Conservation (phyloP, 768 basidiomycete species). For the Hortiboletus flavorubellus region DNA sequence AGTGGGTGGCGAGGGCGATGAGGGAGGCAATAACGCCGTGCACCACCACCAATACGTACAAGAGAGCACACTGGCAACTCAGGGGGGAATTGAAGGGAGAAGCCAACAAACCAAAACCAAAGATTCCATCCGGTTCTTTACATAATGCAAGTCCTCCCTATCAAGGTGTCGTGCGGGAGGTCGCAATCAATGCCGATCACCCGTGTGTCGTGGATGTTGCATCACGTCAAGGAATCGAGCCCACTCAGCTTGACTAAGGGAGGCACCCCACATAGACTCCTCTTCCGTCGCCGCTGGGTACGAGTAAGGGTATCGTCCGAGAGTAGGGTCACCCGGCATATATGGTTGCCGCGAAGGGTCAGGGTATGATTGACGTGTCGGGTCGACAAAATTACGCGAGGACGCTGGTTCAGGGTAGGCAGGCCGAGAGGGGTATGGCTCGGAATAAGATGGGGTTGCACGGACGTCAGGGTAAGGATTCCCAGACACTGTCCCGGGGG, state of each 20-base stretch:
- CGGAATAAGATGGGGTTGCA: conserved; percentile 20
- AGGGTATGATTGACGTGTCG: conserved; percentile 22
- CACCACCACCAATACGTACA: conserved; percentile 27
- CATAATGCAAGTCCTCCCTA: conserved; percentile 21
- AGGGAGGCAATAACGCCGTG: conserved; percentile 10
- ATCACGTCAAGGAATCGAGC: conserved; percentile 61
- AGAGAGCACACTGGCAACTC: conserved; percentile 16
- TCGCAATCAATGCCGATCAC: conserved; percentile 26
- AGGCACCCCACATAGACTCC: conserved; percentile 69
- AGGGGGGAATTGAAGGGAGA: conserved; percentile 7
- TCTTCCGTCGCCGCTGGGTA: conserved; percentile 53
- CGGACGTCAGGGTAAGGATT: conserved; percentile 32
- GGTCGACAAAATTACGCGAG: conserved; percentile 23
- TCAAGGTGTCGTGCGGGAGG: conserved; percentile 7
- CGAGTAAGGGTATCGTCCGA: conserved; percentile 30
- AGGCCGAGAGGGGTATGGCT: conserved; percentile 23
- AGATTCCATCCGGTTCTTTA: conserved; percentile 28
- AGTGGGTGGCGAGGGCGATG: conserved; percentile 5
- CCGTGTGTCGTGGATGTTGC: conserved; percentile 40
- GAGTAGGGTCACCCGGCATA: conserved; percentile 20
- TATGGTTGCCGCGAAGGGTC: conserved; percentile 29
- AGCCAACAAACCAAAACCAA: conserved; percentile 20
- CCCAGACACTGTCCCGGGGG: conserved; percentile 14
- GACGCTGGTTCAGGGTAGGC: conserved; percentile 25
- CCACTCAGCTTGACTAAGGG: conserved; percentile 78